Percentiles rank a stretch among this genome's conserved stretches.
These are phyloP conservation scores for Heliamphora pulchella DNA, from an alignment of 179 eudicot species.

Conservation along the genomic window DNA sequence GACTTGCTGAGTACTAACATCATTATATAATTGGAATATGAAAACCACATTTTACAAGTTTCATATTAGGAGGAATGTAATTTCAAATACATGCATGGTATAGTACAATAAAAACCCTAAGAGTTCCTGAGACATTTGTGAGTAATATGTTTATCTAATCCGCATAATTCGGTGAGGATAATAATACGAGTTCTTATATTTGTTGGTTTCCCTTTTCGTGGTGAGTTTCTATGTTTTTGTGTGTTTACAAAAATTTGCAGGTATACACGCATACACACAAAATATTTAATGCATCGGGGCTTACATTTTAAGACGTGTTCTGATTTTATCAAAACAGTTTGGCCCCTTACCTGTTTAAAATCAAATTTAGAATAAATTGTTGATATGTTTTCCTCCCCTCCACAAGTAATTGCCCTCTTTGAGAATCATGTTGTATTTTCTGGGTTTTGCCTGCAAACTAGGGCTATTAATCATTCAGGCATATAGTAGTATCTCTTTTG, in stretches of 20 bases:
- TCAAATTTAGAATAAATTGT: background rate
- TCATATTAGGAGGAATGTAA: background rate
- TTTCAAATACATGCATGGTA: background rate
- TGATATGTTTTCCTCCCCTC: background rate
- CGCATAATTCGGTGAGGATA: background rate
- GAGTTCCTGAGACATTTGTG: background rate
- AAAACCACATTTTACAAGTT: background rate
- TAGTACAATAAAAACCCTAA: background rate
- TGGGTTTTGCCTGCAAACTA: background rate
- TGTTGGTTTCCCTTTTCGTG: background rate
- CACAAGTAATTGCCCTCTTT: background rate
- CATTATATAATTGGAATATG: background rate
- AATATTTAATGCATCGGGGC: background rate
- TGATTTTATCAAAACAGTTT: background rate
- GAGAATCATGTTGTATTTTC: background rate
- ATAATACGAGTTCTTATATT: background rate
- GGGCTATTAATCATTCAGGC: background rate
- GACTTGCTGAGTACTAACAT: background rate
- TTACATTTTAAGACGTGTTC: background rate
- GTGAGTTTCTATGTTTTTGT: background rate
- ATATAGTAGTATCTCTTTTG: background rate
- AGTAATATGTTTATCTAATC: background rate
- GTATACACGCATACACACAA: background rate
- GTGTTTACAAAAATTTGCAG: background rate
- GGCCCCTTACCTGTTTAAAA: background rate